phyloP scores from a whole-genome alignment of 2,329 filamentous ascomycete species.

The Zasmidium citrigriseum region DNA sequence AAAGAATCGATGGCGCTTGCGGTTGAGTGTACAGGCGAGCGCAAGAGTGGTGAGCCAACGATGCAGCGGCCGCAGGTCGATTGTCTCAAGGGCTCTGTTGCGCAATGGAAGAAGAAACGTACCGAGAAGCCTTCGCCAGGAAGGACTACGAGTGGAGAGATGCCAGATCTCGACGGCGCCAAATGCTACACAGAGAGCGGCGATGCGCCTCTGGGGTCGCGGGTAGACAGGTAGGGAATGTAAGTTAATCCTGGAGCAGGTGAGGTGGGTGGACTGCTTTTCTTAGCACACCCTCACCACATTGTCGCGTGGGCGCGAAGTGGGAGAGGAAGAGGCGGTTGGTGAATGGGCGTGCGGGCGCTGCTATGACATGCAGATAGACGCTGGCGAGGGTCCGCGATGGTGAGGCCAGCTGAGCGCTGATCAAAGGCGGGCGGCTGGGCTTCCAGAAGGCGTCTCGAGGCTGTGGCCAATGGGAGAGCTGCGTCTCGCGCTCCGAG shows the following conservation, averaged over 20 bases:
- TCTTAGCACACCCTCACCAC: slow-evolving; percentile 32
- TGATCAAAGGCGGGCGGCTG: slow-evolving; percentile 6
- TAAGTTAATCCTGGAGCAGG: slow-evolving; percentile 17
- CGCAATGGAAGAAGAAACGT: slow-evolving; percentile 29
- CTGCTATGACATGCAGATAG: slow-evolving; percentile 16
- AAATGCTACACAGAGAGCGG: slow-evolving; percentile 29
- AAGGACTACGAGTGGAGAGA: slow-evolving; percentile 34
- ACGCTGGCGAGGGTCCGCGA: slow-evolving; percentile 12
- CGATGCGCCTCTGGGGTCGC: slow-evolving; percentile 25
- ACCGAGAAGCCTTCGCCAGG: slow-evolving; percentile 36
- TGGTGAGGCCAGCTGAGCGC: slow-evolving; percentile 15
- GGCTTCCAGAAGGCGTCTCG: slow-evolving; percentile 17
- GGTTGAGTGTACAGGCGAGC: slow-evolving; percentile 16
- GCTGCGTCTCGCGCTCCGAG: slow-evolving; percentile 9
- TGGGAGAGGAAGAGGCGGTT: slow-evolving; percentile 9
- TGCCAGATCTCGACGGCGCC: slow-evolving; percentile 35
- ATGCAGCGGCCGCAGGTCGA: slow-evolving; percentile 16
- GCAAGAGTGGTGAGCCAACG: slow-evolving; percentile 15
- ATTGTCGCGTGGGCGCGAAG: slow-evolving; percentile 26
- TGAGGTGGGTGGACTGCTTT: slow-evolving; percentile 23
- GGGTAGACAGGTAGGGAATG: slow-evolving; percentile 21
- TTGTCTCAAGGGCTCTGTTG: slow-evolving; percentile 18
- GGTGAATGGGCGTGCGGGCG: slow-evolving; percentile 18
- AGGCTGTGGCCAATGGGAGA: slow-evolving; percentile 17
- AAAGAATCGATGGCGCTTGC: slow-evolving; percentile 30